Evolutionary conservation across 2,329 filamentous ascomycete genomes (phyloP), one percentile per base, ranked within the genome.

Genomic region (Penicillium sp.): DNA sequence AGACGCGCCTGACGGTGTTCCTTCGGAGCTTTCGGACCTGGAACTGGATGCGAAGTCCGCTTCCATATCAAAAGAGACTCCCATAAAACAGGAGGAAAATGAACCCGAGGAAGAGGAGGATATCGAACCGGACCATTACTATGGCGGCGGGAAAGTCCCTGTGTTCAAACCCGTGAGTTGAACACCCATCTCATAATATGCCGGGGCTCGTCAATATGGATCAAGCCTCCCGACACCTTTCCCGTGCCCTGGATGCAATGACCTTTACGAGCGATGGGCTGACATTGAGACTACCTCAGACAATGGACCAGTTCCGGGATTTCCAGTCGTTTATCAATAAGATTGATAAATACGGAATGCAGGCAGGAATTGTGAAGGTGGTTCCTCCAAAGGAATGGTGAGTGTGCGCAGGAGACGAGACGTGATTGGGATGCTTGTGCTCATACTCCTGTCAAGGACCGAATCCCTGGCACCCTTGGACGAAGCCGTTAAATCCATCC

Each of bases 271-370:
- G 10, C 11, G 14, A n/a, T 6, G 4, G 20, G 36, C 54, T 61
- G 39, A 62, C 45, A 18, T 34, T n/a, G 33, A 16, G 36, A 36
- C 41, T 28, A 36, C 34, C 39, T 46, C 53, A 82, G 67, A 91
- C 85, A 43, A 94, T 96, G 87, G 79, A 85, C 47, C 89, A 98
- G 69, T 97, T 97, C 70, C 83, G 82, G 59, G 87, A 93, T 69
- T 98, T 98, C 67, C 86, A 91, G 69, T 81, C 80, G 62, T 97
- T 94, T 64, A 86, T 97, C 76, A 80, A 83, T 60, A 90, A 87
- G 67, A 81, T 98, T 47, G 87, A 98, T 65, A 80, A 82, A 51
- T 95, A 95, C 64, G 93, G 93, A 57, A 98, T 98, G 93, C 87
- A 88, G 68, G 93, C 89, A 15, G 93, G 93, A 23, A 96, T 98